A percentile compares a stretch with the other conserved stretches of the same genome.
Conservation (phyloP, 2,329 filamentous ascomycete genomes). For the Colletotrichum horii region DNA sequence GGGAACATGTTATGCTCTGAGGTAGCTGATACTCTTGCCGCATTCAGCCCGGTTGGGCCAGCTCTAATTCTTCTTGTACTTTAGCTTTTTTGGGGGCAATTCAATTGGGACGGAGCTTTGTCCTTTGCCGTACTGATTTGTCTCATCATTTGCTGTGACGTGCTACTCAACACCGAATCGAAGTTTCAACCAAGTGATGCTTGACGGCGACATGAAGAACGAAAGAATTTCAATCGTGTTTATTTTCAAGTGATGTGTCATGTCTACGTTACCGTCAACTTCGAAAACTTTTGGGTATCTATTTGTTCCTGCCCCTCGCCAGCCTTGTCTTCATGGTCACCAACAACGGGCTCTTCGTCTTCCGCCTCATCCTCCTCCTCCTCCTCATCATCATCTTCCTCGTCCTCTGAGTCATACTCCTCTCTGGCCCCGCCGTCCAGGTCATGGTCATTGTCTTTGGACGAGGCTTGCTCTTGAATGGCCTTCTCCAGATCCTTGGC, state of each 20-base stretch:
- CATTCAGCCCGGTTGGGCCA: constrained; percentile 32
- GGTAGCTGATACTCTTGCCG: constrained; percentile 37
- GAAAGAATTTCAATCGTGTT: neutral
- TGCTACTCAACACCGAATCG: neutral
- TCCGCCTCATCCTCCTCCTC: constrained; percentile 29
- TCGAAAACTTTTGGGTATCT: constrained; percentile 22
- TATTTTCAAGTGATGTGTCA: neutral
- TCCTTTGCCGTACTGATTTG: constrained; percentile 12
- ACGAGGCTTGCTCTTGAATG: constrained; percentile 76
- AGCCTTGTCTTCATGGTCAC: constrained; percentile 22
- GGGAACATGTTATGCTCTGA: constrained; percentile 42
- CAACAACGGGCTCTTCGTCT: constrained; percentile 25
- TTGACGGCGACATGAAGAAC: neutral
- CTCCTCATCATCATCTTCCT: constrained; percentile 14
- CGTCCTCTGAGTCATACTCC: constrained; percentile 28
- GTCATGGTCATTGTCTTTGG: constrained; percentile 40
- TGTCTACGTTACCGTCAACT: constrained; percentile 11
- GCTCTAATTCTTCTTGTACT: constrained; percentile 44
- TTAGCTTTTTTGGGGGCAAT: constrained; percentile 36
- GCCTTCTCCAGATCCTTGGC: constrained; percentile 91
- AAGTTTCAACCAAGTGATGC: neutral
- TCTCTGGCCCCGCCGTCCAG: constrained; percentile 39
- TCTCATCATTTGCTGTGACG: neutral
- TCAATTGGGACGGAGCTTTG: neutral
- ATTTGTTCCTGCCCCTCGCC: constrained; percentile 28